phyloP scores from a whole-genome alignment of 768 basidiomycete genomes.

The Cystobasidiopsis lactophilus region DNA sequence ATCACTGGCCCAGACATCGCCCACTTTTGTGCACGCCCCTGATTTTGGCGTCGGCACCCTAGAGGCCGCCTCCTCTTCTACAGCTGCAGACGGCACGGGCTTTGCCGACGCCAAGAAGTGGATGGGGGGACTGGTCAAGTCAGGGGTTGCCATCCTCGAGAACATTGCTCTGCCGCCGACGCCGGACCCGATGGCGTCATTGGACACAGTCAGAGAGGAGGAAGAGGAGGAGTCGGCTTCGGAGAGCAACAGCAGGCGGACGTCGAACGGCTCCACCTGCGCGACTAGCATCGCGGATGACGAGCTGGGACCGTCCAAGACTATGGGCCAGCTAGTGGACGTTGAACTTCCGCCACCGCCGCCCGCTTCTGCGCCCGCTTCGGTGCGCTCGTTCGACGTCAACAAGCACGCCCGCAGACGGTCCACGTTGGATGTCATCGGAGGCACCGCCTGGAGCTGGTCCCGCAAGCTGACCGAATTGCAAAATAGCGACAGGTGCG shows the following conservation, averaged over 20 bases:
- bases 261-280: not conserved
- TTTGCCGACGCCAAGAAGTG: not conserved
- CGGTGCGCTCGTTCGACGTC: not conserved
- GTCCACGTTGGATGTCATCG: not conserved
- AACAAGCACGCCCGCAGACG: not conserved
- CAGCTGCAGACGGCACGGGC: too few relatives aligned
- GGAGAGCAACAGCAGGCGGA: not conserved
- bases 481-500: not conserved
- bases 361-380: not conserved
- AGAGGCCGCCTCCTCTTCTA: too few relatives aligned
- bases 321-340: too few relatives aligned
- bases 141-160: not conserved
- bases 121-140: not conserved
- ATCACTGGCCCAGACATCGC: not conserved
- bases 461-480: slow-evolving; percentile 6
- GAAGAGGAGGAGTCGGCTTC: not conserved
- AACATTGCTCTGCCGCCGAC: not conserved
- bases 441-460: not conserved
- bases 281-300: not conserved
- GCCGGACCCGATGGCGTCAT: not conserved
- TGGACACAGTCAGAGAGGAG: not conserved
- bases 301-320: not conserved
- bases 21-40: not conserved
- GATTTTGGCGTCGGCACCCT: not conserved
- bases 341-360: not conserved